These are phyloP conservation scores for Polygonum aviculare DNA, from an alignment of 148 eudicot species.

Conservation along the genomic window DNA sequence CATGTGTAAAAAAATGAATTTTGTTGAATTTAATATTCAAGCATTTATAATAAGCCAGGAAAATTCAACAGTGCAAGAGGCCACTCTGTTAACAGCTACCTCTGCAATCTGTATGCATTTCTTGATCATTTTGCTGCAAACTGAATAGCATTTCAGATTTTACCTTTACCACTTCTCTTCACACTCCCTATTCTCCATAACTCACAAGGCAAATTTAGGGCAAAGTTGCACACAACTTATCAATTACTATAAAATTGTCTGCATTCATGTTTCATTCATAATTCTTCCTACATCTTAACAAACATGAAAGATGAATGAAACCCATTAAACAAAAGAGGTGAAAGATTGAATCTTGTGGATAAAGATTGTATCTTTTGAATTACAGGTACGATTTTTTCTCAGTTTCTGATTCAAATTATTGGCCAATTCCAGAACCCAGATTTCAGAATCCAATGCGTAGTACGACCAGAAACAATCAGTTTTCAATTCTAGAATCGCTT, in stretches of 20 bases:
- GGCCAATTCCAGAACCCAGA: no score
- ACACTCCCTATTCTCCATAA: neutral
- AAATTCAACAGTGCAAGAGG: neutral
- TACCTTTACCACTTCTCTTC: neutral
- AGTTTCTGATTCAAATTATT: neutral
- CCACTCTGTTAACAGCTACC: neutral
- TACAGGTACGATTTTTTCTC: neutral
- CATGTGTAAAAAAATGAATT: no score
- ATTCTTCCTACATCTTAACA: no score
- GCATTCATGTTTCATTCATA: neutral
- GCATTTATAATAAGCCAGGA: neutral
- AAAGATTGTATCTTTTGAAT: no score
- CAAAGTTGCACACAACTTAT: no score
- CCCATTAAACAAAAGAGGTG: no score
- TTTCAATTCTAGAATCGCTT: no score
- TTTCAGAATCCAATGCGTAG: neutral
- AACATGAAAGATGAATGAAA: no score
- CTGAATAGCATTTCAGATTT: neutral
- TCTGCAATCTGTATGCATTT: neutral
- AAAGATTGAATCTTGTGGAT: neutral
- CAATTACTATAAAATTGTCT: no score
- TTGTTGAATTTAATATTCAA: neutral
- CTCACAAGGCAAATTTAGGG: neutral
- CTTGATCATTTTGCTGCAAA: constrained; percentile 2
- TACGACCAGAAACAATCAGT: neutral